Conservation (phyloP, 2,329 filamentous ascomycete genomes). For the Cercospora sojina region DNA sequence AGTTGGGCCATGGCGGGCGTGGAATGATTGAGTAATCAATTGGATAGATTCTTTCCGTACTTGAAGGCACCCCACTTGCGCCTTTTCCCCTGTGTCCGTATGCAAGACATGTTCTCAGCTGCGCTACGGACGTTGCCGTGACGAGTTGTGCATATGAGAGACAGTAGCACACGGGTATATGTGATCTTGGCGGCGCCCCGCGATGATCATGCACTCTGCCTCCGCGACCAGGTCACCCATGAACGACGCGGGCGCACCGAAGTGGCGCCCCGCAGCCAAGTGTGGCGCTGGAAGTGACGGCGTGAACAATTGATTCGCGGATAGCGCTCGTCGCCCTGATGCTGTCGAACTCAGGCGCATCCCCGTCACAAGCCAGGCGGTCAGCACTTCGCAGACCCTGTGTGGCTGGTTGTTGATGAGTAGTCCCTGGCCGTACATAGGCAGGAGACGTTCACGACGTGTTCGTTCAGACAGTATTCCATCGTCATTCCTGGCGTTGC, state of each 20-base stretch:
- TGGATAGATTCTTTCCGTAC: neutral
- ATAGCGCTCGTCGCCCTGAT: neutral
- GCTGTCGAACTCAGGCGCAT: neutral
- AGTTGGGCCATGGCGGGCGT: slow-evolving; percentile 48
- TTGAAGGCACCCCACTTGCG: neutral
- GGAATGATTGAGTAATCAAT: slow-evolving; percentile 39
- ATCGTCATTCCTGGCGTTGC: neutral
- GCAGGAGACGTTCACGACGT: neutral
- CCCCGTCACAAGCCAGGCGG: slow-evolving; percentile 3
- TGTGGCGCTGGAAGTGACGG: slow-evolving; percentile 2
- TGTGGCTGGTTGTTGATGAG: neutral
- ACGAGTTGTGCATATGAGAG: neutral
- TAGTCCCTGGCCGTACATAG: neutral
- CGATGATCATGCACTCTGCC: neutral
- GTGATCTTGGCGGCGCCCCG: neutral
- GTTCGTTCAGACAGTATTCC: neutral
- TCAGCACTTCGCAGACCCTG: neutral
- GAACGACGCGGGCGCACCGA: slow-evolving; percentile 3
- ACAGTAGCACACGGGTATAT: neutral
- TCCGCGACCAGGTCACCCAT: neutral
- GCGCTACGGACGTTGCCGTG: neutral
- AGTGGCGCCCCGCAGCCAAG: neutral
- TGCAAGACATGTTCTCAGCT: neutral
- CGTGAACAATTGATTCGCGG: slow-evolving; percentile 12
- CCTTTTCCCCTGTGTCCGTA: neutral